Conservation (phyloP, 2,329 filamentous ascomycete genomes). For the Pestalotiopsis fici region DNA sequence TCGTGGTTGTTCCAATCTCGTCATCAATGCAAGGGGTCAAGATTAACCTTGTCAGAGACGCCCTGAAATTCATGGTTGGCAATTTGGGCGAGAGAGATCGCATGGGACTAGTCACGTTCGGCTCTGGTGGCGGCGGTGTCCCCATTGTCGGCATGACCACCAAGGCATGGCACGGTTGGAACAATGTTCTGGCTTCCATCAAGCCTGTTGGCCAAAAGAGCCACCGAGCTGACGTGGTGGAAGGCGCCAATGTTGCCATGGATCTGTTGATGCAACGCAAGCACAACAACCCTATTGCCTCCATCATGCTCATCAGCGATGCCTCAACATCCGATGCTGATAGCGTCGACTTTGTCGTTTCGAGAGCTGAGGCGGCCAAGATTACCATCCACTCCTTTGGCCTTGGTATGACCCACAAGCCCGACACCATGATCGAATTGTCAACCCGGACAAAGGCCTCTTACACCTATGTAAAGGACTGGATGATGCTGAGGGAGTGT, state of each 20-base stretch:
- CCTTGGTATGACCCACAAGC: conserved; percentile 94
- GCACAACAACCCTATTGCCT: conserved; percentile 91
- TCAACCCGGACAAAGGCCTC: conserved; percentile 95
- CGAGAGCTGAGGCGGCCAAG: conserved; percentile 93
- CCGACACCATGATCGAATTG: conserved; percentile 97
- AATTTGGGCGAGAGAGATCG: conserved; percentile 90
- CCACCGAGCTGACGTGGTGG: conserved; percentile 91
- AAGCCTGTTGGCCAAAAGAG: conserved; percentile 96
- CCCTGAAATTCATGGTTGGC: conserved; percentile 87
- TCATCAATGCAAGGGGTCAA: conserved; percentile 99
- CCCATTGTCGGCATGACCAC: conserved; percentile 98
- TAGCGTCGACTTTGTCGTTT: conserved; percentile 97
- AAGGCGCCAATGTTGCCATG: conserved; percentile 98
- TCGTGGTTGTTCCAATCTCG: conserved; percentile 95
- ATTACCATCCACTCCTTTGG: conserved; percentile 97
- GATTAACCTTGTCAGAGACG: conserved; percentile 90
- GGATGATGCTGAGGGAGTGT: conserved; percentile 99
- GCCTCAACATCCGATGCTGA: conserved; percentile 92
- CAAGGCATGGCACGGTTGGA: conserved; percentile 91
- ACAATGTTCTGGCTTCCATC: conserved; percentile 81
- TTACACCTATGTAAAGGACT: conserved; percentile 98
- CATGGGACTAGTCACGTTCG: conserved; percentile 97
- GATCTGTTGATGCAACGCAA: conserved; percentile 97
- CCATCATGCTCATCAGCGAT: conserved; percentile 95
- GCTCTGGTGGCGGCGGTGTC: conserved; percentile 88